Base-by-base conservation (phyloP, 140 eudicot genomes). In the Bidens hawaiensis region DNA sequence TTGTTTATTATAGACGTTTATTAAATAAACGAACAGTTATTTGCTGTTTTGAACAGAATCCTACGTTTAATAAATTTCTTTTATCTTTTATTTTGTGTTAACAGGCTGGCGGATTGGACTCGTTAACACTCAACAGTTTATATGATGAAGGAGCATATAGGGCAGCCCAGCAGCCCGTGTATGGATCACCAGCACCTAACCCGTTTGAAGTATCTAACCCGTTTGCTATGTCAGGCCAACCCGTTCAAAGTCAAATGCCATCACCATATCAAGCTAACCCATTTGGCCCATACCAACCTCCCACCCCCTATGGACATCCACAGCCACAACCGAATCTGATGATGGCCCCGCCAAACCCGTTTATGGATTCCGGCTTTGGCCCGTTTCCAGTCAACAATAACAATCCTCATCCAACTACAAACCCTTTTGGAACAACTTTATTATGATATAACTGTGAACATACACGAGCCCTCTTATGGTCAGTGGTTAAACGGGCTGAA, bases 101-200 rank as follows among this genome's bases (percentile, higher is more conserved):
- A 62, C 79, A 93, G 99, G 99, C 81, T 77, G 99, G 99, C 41
- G 99, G 99, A 51, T 75, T 93, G 75, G 99, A 93, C 67, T 82
- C 97, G 0, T 94, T 93, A 46, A 88, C 89, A 5, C 86, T 93
- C 34, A 73, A 83, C 73, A 93, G 99, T 59, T 71, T 93, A 62
- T 93, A 93, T 5, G 99, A 88, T 28, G 99, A 93, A 54, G 95
- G 84, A 31, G 95, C 94, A 56, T 93, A 88, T 55, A 83, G 99
- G 85, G 95, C 96, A 64, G 78, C 89, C 24, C 96, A 78, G 75
- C 94, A 82, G 45, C 85, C 96, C n/a, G 83, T 77, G 19, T 93
- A 88, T 18, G 97, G 99, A 55, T 76, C 87, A 15, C 94, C 99
- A 22, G 99, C 95, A 19, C 99, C 94, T 3, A 93, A 93, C 57